Evolutionary conservation across 2,329 filamentous ascomycete species (phyloP).

Genomic region (Aspergillus sp.): DNA sequence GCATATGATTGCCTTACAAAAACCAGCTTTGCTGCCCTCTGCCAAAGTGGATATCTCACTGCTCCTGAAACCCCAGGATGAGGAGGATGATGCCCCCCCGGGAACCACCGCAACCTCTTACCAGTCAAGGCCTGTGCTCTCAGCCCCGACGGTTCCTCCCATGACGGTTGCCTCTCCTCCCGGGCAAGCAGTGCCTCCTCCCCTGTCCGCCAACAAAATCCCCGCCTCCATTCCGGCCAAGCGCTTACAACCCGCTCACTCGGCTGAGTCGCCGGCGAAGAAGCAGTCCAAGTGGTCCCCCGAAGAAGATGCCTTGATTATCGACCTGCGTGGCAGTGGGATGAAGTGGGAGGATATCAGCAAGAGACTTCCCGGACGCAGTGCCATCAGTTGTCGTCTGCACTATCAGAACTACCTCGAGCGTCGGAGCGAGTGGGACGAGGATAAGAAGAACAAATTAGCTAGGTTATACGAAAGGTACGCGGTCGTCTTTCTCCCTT

Average conservation of each 20-base stretch:
- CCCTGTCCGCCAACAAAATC: slow-evolving; percentile 18
- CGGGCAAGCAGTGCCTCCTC: slow-evolving; percentile 21
- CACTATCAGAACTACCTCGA: slow-evolving; percentile 98
- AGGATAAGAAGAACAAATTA: slow-evolving; percentile 95
- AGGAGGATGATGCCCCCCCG: slow-evolving; percentile 28
- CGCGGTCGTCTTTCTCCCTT: slow-evolving; percentile 13
- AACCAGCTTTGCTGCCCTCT: slow-evolving; percentile 34
- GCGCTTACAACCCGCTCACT: slow-evolving; percentile 40
- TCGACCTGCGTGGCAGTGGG: slow-evolving; percentile 76
- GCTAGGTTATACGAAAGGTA: slow-evolving; percentile 93
- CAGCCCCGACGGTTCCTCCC: slow-evolving; percentile 22
- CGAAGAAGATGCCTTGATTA: slow-evolving; percentile 88
- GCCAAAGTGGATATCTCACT: slow-evolving; percentile 92
- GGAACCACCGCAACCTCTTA: slow-evolving; percentile 25
- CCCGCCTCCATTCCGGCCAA: slow-evolving; percentile 27
- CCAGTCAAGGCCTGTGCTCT: slow-evolving; percentile 19
- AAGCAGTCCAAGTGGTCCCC: slow-evolving; percentile 96
- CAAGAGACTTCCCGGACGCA: slow-evolving; percentile 79
- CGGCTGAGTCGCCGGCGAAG: slow-evolving; percentile 63
- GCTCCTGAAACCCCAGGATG: slow-evolving; percentile 60
- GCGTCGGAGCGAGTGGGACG: slow-evolving; percentile 86
- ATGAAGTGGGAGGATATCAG: slow-evolving; percentile 99
- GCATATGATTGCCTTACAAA: slow-evolving; percentile 39
- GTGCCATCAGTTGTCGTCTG: slow-evolving; percentile 85
- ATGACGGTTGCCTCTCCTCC: slow-evolving; percentile 17